Percentiles rank a stretch among this genome's conserved stretches.
Evolutionary conservation across 352 stramenopile genomes (phyloP).

Genomic region (Pythium angustatum): DNA sequence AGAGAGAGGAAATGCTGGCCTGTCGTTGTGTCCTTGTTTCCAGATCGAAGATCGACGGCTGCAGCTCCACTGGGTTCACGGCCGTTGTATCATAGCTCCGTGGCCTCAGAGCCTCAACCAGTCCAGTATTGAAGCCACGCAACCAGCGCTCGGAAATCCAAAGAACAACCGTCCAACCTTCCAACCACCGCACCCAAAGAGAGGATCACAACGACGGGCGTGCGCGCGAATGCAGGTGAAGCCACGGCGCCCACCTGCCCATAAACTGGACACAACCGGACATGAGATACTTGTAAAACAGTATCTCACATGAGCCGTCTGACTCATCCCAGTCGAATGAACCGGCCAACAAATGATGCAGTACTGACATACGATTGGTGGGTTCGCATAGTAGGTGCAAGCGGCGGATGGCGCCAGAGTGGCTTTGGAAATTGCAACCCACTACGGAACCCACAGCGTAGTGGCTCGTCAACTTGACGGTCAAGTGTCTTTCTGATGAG

Average conservation of each 20-base stretch:
- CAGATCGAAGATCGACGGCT: not conserved
- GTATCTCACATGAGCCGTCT: conserved; percentile 4
- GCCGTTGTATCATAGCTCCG: no score
- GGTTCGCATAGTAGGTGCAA: conserved; percentile 22
- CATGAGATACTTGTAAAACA: conserved; percentile 2
- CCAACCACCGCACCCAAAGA: conserved; percentile 7
- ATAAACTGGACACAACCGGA: conserved; percentile 26
- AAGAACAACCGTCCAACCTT: not conserved
- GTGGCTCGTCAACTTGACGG: not conserved
- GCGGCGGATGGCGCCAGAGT: conserved; percentile 13
- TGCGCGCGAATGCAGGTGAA: conserved; percentile 8
- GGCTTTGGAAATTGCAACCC: conserved; percentile 1
- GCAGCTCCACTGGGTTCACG: not conserved
- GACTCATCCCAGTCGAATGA: not conserved
- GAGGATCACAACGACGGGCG: conserved; percentile 2
- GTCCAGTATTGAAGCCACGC: not conserved
- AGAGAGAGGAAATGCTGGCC: no score
- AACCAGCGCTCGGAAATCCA: not conserved
- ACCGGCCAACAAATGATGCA: not conserved
- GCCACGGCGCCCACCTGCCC: conserved; percentile 13
- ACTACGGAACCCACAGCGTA: conserved; percentile 2
- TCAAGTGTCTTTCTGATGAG: not conserved
- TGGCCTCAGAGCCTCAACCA: no score
- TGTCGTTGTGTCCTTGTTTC: no score
- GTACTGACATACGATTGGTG: conserved; percentile 17